Evolutionary conservation across 2,329 filamentous ascomycete species (phyloP).

Genomic region (Xylaria sp.): DNA sequence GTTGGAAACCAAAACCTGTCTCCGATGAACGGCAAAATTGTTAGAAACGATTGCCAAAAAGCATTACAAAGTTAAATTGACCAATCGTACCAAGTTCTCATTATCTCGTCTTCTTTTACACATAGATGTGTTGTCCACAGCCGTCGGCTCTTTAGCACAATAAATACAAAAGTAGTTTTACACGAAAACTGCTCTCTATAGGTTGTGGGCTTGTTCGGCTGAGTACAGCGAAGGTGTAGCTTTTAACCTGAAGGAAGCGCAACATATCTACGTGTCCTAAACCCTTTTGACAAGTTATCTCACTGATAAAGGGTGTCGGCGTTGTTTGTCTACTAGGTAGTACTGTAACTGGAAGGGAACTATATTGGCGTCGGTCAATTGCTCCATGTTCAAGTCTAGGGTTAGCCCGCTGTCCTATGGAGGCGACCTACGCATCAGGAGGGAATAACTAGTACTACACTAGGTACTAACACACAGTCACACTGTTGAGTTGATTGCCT

Average conservation of each 20-base stretch:
- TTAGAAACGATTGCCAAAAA: slow-evolving; percentile 40
- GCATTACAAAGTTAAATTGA: slow-evolving; percentile 40
- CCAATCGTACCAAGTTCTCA: slow-evolving; percentile 37
- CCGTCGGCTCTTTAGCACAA: not conserved
- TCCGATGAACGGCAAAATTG: slow-evolving; percentile 47
- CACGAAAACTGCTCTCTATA: not conserved
- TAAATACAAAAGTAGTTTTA: not conserved
- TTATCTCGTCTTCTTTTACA: slow-evolving; percentile 32
- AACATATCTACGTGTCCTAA: not conserved
- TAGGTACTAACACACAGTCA: not conserved
- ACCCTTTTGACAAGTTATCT: not conserved
- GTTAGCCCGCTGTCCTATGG: not conserved
- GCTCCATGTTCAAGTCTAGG: slow-evolving; percentile 4
- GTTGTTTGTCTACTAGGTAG: not conserved
- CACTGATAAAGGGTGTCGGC: not conserved
- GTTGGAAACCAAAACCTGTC: slow-evolving; percentile 32
- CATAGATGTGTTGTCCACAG: not conserved
- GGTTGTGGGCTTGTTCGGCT: not conserved
- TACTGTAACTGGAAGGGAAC: not conserved
- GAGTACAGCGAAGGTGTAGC: not conserved
- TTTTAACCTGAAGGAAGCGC: not conserved
- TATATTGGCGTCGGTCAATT: slow-evolving; percentile 6
- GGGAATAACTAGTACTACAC: not conserved
- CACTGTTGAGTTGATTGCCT: not conserved
- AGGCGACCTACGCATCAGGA: not conserved